A percentile compares a stretch with the other conserved stretches of the same genome.
Conservation (phyloP, 805 yeast genomes). For the Lipomyces sp. region DNA sequence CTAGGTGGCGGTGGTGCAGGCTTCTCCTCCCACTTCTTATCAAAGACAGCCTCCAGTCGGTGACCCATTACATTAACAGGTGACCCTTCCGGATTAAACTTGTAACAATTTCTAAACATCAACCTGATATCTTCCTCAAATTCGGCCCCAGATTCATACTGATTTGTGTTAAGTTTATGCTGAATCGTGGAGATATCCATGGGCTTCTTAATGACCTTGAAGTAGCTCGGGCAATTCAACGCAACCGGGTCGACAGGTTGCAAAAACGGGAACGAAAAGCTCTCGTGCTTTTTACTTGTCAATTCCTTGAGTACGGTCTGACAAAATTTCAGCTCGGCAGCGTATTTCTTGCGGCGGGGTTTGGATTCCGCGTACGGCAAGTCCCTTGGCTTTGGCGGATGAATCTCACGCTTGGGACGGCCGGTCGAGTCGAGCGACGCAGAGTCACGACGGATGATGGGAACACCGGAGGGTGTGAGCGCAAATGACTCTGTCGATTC, state of each 20-base stretch:
- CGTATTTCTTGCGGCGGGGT: slow-evolving; percentile 90
- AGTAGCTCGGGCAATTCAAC: slow-evolving; percentile 86
- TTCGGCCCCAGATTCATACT: slow-evolving; percentile 85
- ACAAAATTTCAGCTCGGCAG: slow-evolving; percentile 86
- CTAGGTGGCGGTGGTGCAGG: slow-evolving; percentile 61
- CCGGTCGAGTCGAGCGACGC: slow-evolving; percentile 51
- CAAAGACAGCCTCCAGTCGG: slow-evolving; percentile 81
- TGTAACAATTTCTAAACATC: slow-evolving; percentile 86
- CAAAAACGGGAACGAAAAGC: slow-evolving; percentile 85
- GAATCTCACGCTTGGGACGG: slow-evolving; percentile 93
- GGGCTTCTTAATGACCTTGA: slow-evolving; percentile 84
- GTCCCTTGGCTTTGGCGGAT: slow-evolving; percentile 94
- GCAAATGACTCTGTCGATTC: slow-evolving; percentile 42
- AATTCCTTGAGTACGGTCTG: slow-evolving; percentile 81
- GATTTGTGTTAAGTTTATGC: slow-evolving; percentile 79
- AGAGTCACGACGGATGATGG: slow-evolving; percentile 74
- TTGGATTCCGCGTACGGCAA: slow-evolving; percentile 81
- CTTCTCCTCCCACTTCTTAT: slow-evolving; percentile 84
- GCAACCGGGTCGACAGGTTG: slow-evolving; percentile 96
- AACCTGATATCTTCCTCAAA: slow-evolving; percentile 82
- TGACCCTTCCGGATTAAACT: slow-evolving; percentile 94
- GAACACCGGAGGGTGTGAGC: slow-evolving; percentile 55
- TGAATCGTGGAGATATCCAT: slow-evolving; percentile 92
- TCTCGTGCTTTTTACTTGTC: slow-evolving; percentile 78
- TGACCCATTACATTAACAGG: slow-evolving; percentile 97